Base-by-base conservation (phyloP, 2,329 filamentous ascomycete genomes). In the Hyphodiscus sp. region DNA sequence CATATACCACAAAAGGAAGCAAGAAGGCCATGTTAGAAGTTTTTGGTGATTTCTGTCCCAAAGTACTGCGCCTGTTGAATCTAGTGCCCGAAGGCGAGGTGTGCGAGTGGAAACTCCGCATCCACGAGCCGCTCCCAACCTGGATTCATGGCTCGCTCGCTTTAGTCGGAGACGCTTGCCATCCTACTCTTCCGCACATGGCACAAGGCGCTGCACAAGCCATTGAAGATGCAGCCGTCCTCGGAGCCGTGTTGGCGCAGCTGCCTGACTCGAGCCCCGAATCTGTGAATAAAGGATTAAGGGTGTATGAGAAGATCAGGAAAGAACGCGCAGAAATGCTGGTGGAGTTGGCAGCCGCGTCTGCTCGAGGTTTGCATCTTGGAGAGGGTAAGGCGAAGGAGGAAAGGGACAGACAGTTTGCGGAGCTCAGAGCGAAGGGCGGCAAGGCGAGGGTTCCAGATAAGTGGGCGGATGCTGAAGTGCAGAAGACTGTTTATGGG, bases 401-500 rank as follows among this genome's bases (percentile, higher is more conserved):
- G 65, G 78, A 82, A 70, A 73, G 81, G 38, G 81, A 84, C 61
- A 73, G 63, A 75, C 44, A 74, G 69, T 80, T 83, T 65, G 76
- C 74, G 41, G 71, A 76, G 49, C 73, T 78, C 55, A 74, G 72
- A 56, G 72, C 61, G 65, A 74, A 66, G 48, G 63, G 43, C 64
- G 68, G 41, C 58, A 71, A 70, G 52, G 68, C 19, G 63, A 71
- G 69, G 9, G 78, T 78, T 55, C 82, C 82, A 2, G 83, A 87
- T 69, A 86, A 85, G 71, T 87, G 84, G 84, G 82, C 82, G 2
- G 85, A 84, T 67, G 81, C 82, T 10, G 83, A 86, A 62, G 81
- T 86, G 43, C 83, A 87, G 69, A 76, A 78, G 67, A 78, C 79
- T 75, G 80, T 86, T 56, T 86, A 86, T 52, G 53, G 53, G 26